Evolutionary conservation across 805 yeast species (phyloP).

Genomic region (Nakazawaea ernobii): DNA sequence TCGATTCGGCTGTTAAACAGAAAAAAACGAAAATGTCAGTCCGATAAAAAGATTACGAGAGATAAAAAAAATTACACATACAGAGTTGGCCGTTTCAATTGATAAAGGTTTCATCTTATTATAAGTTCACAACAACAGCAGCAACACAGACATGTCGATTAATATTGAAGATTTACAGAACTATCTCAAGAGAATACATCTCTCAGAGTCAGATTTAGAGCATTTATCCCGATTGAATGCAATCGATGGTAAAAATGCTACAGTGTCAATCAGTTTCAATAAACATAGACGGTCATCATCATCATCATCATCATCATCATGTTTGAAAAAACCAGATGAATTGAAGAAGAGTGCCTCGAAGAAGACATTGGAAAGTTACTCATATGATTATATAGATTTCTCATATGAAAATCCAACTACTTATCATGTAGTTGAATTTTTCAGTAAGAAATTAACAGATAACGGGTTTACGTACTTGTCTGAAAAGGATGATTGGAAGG

Average conservation of each 20-base stretch:
- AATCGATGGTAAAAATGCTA: not conserved
- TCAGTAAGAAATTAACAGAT: conserved; percentile 39
- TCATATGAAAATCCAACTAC: conserved; percentile 72
- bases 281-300: conserved; percentile 1
- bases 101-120: too few relatives aligned
- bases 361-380: conserved; percentile 3
- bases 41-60: not conserved
- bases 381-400: conserved; percentile 57
- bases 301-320: not conserved
- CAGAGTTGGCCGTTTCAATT: too few relatives aligned
- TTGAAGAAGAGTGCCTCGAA: not conserved
- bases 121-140: too few relatives aligned
- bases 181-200: not conserved
- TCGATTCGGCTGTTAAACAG: not conserved
- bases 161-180: not conserved
- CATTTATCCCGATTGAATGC: not conserved
- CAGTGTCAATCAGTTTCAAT: not conserved
- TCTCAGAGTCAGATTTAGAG: not conserved
- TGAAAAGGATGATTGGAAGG: conserved; percentile 56
- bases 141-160: not conserved
- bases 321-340: not conserved
- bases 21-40: not conserved
- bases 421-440: conserved; percentile 61
- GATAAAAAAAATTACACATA: too few relatives aligned
- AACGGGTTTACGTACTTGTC: conserved; percentile 61